Evolutionary conservation across 1,284 basidiomycete genomes (phyloP).

Genomic region (Albatrellus sp.): DNA sequence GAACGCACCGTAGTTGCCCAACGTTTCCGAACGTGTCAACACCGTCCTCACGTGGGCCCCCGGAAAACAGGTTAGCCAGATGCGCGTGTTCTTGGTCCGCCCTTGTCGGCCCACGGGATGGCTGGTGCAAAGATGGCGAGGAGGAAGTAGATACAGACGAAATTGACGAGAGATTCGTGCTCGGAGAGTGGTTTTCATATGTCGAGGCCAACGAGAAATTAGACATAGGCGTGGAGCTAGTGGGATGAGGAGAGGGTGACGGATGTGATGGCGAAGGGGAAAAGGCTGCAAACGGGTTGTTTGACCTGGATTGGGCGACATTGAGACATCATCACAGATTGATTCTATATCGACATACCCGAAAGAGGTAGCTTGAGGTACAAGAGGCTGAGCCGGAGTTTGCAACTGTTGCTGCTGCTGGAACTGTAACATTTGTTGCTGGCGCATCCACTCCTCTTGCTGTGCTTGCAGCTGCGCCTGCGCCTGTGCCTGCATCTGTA

Average conservation of each 20-base stretch:
- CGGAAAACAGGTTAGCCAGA: constrained; percentile 69
- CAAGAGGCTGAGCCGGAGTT: constrained; percentile 26
- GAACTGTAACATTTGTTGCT: constrained; percentile 47
- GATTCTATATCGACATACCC: constrained; percentile 44
- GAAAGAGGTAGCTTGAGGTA: constrained; percentile 34
- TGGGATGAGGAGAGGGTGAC: constrained; percentile 15
- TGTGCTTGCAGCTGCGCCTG: constrained; percentile 33
- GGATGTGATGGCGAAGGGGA: constrained; percentile 4
- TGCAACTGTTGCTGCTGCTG: constrained; percentile 49
- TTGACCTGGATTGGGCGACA: constrained; percentile 46
- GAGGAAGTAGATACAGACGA: constrained; percentile 15
- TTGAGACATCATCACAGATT: neutral
- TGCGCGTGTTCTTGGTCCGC: constrained; percentile 62
- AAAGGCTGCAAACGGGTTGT: constrained; percentile 79
- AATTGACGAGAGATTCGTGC: constrained; percentile 20
- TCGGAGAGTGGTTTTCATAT: constrained; percentile 29
- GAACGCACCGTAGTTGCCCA: constrained; percentile 58
- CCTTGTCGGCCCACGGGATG: constrained; percentile 20
- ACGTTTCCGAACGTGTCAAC: constrained; percentile 90
- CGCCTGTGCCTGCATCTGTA: constrained; percentile 35
- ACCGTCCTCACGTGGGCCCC: constrained; percentile 55
- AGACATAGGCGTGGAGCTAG: constrained; percentile 21
- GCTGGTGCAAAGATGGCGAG: constrained; percentile 10
- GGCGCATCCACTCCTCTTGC: constrained; percentile 58
- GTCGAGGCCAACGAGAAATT: constrained; percentile 27